phyloP scores from a whole-genome alignment of 2,329 filamentous ascomycete genomes.

The Talaromyces sp. region DNA sequence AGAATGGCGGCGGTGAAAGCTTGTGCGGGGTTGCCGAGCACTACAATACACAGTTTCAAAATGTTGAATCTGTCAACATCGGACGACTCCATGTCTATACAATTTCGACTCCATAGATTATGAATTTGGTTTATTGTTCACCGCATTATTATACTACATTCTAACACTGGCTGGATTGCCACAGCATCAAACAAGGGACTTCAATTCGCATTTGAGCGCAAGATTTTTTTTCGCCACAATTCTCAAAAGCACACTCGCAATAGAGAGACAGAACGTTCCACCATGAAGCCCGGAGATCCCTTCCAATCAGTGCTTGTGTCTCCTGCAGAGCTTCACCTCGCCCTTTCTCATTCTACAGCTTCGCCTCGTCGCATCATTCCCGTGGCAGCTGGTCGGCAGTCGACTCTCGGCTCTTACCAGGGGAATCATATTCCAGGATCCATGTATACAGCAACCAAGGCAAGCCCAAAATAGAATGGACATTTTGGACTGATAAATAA shows the following conservation, averaged over 20 bases:
- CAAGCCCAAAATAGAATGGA: neutral
- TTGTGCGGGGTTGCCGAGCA: neutral
- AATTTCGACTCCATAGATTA: neutral
- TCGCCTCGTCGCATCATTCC: conserved; percentile 19
- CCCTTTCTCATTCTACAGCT: neutral
- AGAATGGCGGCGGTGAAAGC: neutral
- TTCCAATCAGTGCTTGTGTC: conserved; percentile 4
- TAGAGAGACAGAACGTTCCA: neutral
- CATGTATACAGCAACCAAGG: conserved; percentile 12
- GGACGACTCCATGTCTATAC: neutral
- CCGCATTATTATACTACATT: neutral
- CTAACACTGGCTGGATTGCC: neutral
- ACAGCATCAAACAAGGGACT: neutral
- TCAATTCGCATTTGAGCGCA: neutral
- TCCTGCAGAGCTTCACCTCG: neutral
- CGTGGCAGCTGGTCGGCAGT: conserved; percentile 19
- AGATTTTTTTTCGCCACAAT: neutral
- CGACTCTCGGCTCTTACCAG: conserved; percentile 13
- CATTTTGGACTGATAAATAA: neutral
- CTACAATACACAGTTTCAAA: neutral
- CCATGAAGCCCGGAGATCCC: neutral
- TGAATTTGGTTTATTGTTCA: neutral
- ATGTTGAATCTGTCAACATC: neutral
- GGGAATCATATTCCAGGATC: conserved; percentile 21
- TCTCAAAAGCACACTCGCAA: neutral